These are phyloP conservation scores for Deuterostichococcus epilithicus DNA, from an alignment of 139 green algal species.

Conservation along the genomic window DNA sequence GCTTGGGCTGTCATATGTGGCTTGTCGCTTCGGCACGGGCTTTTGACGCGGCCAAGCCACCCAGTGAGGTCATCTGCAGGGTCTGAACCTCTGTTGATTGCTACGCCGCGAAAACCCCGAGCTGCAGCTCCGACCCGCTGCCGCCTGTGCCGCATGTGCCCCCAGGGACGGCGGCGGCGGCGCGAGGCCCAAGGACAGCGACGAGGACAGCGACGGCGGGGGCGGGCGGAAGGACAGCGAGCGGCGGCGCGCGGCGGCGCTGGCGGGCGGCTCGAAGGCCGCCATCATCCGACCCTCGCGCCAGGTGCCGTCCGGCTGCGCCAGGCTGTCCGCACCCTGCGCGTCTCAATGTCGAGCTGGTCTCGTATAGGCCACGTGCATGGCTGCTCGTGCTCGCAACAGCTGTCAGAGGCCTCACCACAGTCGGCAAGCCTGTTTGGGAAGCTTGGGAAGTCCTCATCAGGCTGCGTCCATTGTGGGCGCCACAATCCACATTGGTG, in stretches of 20 bases:
- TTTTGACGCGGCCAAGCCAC: too few species aligned
- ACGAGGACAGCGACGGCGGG: slow-evolving; percentile 4
- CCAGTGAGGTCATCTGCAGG: too few species aligned
- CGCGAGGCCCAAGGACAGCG: neutral
- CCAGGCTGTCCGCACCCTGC: neutral
- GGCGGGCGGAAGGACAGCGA: neutral
- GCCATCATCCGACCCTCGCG: slow-evolving; percentile 3
- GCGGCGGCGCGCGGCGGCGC: neutral
- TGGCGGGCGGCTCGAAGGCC: neutral
- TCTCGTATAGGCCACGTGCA: neutral
- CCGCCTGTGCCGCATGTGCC: neutral
- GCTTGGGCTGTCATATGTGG: neutral
- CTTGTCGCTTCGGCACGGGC: neutral
- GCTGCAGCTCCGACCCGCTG: neutral
- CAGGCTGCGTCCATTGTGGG: neutral
- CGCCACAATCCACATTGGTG: slow-evolving; percentile 3
- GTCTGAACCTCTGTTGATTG: too few species aligned
- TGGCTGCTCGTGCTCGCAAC: neutral
- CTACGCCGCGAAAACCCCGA: neutral
- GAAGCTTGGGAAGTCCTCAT: neutral
- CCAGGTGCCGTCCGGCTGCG: neutral
- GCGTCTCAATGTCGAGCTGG: neutral
- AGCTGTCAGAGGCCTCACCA: neutral
- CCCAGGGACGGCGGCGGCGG: neutral
- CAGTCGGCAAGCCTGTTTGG: neutral